Evolutionary conservation across 2,329 filamentous ascomycete genomes (phyloP).

Genomic region (Xenosphaeropsis pyriputrescens): DNA sequence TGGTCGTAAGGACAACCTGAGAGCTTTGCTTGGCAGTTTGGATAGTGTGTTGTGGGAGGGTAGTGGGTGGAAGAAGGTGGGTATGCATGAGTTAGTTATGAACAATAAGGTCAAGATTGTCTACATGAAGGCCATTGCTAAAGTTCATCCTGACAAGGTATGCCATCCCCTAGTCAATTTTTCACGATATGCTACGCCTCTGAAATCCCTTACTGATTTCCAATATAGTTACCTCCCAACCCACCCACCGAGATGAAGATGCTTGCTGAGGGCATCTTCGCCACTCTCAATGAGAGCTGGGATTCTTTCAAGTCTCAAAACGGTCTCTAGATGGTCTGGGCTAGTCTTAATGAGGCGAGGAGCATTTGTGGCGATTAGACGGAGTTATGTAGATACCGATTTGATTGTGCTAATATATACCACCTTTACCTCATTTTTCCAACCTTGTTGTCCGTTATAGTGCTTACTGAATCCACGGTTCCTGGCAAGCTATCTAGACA

Average conservation of each 20-base stretch:
- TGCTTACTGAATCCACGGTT: too few relatives aligned
- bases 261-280: constrained; percentile 51
- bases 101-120: constrained; percentile 91
- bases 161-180: constrained; percentile 17
- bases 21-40: constrained; percentile 73
- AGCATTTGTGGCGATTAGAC: too few relatives aligned
- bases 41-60: constrained; percentile 84
- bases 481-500: too few relatives aligned
- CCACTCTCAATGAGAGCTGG: constrained; percentile 58
- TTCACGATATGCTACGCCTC: too few relatives aligned
- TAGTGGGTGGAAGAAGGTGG: constrained; percentile 93
- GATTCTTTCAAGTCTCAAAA: constrained; percentile 61
- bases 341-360: too few relatives aligned
- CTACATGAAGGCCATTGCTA: constrained; percentile 98
- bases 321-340: constrained; percentile 28
- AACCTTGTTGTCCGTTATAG: too few relatives aligned
- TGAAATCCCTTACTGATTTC: background rate
- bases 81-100: constrained; percentile 83
- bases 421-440: too few relatives aligned
- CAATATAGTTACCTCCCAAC: constrained; percentile 41
- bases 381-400: too few relatives aligned
- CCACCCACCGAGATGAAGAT: constrained; percentile 50
- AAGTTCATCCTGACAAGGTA: constrained; percentile 98
- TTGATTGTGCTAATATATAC: too few relatives aligned
- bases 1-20: constrained; percentile 83